These are phyloP conservation scores for Ustilago vetiveriae DNA, from an alignment of 1,284 basidiomycete genomes.

Conservation along the genomic window DNA sequence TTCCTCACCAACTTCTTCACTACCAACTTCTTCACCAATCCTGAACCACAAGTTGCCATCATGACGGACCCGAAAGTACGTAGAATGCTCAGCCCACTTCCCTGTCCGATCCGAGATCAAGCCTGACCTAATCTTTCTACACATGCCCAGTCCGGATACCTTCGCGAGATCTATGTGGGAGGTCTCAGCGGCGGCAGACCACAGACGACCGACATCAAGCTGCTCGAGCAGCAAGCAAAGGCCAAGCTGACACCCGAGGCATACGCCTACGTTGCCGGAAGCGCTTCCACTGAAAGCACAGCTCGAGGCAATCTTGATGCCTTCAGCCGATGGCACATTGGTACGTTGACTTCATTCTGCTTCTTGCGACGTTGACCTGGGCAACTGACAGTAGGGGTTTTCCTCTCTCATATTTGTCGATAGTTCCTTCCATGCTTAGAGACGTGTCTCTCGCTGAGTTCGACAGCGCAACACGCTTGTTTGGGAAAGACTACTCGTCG, in stretches of 20 bases:
- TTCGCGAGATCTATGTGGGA: conserved; percentile 57
- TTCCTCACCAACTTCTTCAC: background rate
- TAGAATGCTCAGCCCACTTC: no score
- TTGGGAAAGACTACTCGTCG: conserved; percentile 47
- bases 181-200: conserved; percentile 38
- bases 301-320: conserved; percentile 45
- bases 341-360: conserved; percentile 6
- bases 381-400: background rate
- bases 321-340: conserved; percentile 52
- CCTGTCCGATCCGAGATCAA: no score
- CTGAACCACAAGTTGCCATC: no score
- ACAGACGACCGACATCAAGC: conserved; percentile 37
- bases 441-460: conserved; percentile 43
- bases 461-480: conserved; percentile 30
- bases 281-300: conserved; percentile 52
- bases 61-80: no score
- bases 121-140: background rate
- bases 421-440: conserved; percentile 50
- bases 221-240: conserved; percentile 48
- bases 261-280: conserved; percentile 58
- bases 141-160: conserved; percentile 25
- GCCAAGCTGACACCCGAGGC: conserved; percentile 46
- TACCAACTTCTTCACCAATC: background rate
- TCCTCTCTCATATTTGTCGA: background rate
- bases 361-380: background rate